Evolutionary conservation across 805 yeast species (phyloP), one percentile per base, ranked within the genome.

Genomic region (Scheffersomyces stipitis): DNA sequence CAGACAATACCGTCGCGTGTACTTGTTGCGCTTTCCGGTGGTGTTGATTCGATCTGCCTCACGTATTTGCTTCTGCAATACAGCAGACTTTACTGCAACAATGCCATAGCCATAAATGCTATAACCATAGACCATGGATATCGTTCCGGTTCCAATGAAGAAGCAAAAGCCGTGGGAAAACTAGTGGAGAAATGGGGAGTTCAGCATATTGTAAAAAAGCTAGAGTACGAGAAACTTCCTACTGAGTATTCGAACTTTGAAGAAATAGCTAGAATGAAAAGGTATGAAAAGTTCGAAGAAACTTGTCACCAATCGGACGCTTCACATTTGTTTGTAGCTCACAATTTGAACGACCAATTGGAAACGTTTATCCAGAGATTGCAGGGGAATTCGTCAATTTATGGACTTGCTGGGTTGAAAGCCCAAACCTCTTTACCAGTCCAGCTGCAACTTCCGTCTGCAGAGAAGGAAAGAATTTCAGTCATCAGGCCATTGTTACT

Each of bases 41-140:
- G 95, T 1, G 88, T 82, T 0, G 95, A 86, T 52, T 85, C 93
- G 1, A 80, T 85, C 79, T 80, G 85, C 10, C 55, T 86, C 30
- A 68, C 84, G 0, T 71, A 72, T 44, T 60, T 83, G 14, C 54
- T 81, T 4, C 42, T 63, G 0, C 55, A 60, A 17, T 73, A 64
- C 46, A 58, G 52, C 22, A 40, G 66, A 8, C 38, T 34, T 3
- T 35, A 60, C 31, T n/a, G n/a, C n/a, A 49, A 58, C 5, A 51
- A 62, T 2, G 40, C 46, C 1, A 44, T 75, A 14, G 36, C 58
- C 15, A 54, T 80, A 1, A 56, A 58, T 35, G 86, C 88, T 3
- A 64, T 83, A 26, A 81, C 90, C 0, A 73, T 86, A 0, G 83
- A 86, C 53, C 95, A 86, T 51, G 61, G 64, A 12, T 65, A 77